Evolutionary conservation across 345 rosid species (phyloP).

Genomic region (Gossypium longicalyx): DNA sequence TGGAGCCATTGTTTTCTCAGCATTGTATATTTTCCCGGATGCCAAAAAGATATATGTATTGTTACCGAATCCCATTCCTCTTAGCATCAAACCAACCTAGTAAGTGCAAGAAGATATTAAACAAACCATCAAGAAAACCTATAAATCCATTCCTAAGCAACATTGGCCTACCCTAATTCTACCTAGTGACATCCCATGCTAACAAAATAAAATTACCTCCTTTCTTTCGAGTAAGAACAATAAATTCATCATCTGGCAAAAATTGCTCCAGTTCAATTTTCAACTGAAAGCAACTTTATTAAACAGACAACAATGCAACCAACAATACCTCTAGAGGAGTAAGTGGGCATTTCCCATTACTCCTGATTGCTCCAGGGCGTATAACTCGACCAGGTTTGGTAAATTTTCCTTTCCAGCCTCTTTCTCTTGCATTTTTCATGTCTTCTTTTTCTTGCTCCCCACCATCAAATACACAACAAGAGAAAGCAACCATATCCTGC

Average conservation of each 20-base stretch:
- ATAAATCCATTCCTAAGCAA: not conserved
- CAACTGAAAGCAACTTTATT: not conserved
- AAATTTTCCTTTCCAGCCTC: constrained; percentile 98
- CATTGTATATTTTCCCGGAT: constrained; percentile 89
- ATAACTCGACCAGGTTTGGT: constrained; percentile 95
- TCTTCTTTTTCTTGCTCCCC: constrained; percentile 79
- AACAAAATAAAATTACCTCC: not conserved
- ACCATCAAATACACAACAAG: constrained; percentile 96
- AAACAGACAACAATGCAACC: constrained; percentile 1
- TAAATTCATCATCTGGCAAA: not conserved
- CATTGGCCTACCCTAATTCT: not conserved
- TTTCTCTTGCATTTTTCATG: constrained; percentile 92
- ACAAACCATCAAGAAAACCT: not conserved
- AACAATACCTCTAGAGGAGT: constrained; percentile 88
- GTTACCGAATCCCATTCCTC: constrained; percentile 97
- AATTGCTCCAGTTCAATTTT: not conserved
- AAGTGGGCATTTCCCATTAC: constrained; percentile 94
- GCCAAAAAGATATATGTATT: constrained; percentile 83
- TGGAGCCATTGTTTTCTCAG: constrained; percentile 85
- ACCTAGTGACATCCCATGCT: not conserved
- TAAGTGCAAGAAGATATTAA: constrained; percentile 9
- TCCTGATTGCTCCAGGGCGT: constrained; percentile 93
- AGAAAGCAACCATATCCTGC: constrained; percentile 99
- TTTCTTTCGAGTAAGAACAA: not conserved
- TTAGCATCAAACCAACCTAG: constrained; percentile 96